A percentile compares a stretch with the other conserved stretches of the same genome.
These are phyloP conservation scores for Acanthamoeba royreba DNA, from an alignment of 208 protist species.

Conservation along the genomic window DNA sequence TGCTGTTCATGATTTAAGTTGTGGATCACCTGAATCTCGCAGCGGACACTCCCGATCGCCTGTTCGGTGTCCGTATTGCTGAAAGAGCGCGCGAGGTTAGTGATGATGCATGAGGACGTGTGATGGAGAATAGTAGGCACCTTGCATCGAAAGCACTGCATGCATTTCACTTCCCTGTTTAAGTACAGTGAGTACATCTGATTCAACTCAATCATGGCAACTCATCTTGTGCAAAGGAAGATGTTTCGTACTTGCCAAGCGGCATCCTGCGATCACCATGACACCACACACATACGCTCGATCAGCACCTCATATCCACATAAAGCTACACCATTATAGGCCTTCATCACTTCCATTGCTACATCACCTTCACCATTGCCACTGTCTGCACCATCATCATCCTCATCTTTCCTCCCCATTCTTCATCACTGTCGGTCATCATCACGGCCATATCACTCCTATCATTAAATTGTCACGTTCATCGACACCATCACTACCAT, in stretches of 20 bases:
- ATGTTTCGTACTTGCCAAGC: neutral
- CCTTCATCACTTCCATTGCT: too few relatives aligned
- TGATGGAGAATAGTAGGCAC: neutral
- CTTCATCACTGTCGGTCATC: too few relatives aligned
- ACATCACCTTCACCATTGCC: too few relatives aligned
- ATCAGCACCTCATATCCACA: neutral
- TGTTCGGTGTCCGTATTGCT: neutral
- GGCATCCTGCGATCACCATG: neutral
- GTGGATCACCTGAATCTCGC: neutral
- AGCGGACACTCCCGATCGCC: constrained; percentile 1
- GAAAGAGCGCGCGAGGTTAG: neutral
- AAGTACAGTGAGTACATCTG: neutral
- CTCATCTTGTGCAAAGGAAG: neutral
- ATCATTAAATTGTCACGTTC: too few relatives aligned
- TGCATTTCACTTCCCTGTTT: constrained; percentile 12
- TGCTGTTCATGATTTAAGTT: neutral
- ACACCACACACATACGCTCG: neutral
- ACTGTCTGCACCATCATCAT: too few relatives aligned
- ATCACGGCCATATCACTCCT: too few relatives aligned
- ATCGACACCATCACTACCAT: too few relatives aligned
- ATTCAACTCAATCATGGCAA: neutral
- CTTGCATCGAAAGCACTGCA: constrained; percentile 28
- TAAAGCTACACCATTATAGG: too few relatives aligned
- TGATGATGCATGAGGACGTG: neutral
- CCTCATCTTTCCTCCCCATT: too few relatives aligned